Evolutionary conservation across 768 basidiomycete species (phyloP), one percentile per base, ranked within the genome.

Genomic region (Mycena alexandri): DNA sequence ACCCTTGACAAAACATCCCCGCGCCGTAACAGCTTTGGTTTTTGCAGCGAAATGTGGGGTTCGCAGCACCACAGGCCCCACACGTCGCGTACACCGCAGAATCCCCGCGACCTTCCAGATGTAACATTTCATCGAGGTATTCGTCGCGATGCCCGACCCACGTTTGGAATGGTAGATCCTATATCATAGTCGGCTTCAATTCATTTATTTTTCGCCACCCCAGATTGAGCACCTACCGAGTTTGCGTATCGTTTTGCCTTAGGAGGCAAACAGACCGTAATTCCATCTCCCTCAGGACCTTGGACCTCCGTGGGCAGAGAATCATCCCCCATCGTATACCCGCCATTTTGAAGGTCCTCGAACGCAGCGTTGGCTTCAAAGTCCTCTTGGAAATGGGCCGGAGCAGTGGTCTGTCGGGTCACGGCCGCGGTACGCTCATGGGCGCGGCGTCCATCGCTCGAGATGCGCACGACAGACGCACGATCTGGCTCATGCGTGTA

Each of bases 331-430:
- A 63, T 47, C 9, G 2, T n/a, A 12, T 63, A 63, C 11, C 9
- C 43, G n/a, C n/a, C n/a, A n/a, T n/a, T n/a, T n/a, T n/a, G n/a
- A 33, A 53, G 54, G 52, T 63, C 52, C 3, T 63, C 61, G 3
- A 63, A 3, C 1, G 43, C 43, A 1, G 61, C 52, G n/a, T 63
- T 63, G 2, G 61, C 54, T 2, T 4, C 42, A 1, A 21, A 3
- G 25, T 63, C 61, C n/a, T 63, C 61, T 22, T 34, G 11, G 11
- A 21, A 63, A 19, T 53, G 24, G 4, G 19, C 13, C 0, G 61
- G 61, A 1, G 38, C 2, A n/a, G n/a, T n/a, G n/a, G n/a, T n/a
- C n/a, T n/a, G n/a, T n/a, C n/a, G n/a, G n/a, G 34, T 21, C 14
- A 54, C 52, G 8, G 42, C 17, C 1, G 5, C 24, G 5, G 42